These are phyloP conservation scores for Marasmius fiardii DNA, from an alignment of 1,284 basidiomycete genomes.

Conservation along the genomic window DNA sequence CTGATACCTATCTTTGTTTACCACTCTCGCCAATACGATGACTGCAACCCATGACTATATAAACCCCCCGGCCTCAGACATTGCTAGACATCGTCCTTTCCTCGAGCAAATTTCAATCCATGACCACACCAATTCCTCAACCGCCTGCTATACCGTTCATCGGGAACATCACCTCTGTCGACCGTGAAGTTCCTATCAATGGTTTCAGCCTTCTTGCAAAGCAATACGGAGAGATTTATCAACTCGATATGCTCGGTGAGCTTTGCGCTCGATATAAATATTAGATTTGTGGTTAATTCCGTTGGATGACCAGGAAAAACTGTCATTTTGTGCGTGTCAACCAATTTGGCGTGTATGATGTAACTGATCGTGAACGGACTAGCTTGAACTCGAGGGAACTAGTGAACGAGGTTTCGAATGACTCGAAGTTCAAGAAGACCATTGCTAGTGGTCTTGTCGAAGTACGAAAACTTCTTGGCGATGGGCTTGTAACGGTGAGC, in stretches of 20 bases:
- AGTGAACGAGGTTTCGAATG: conserved; percentile 41
- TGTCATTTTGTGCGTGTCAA: neutral
- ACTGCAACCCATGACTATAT: too few species aligned
- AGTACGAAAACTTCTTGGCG: conserved; percentile 39
- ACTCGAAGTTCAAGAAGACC: conserved; percentile 42
- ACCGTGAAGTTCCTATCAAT: conserved; percentile 35
- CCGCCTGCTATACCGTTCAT: conserved; percentile 42
- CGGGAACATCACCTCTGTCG: conserved; percentile 39
- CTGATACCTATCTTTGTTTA: too few species aligned
- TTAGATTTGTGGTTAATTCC: neutral
- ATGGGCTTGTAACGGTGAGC: conserved; percentile 42
- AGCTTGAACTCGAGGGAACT: conserved; percentile 35
- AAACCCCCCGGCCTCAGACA: too few species aligned
- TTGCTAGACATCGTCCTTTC: neutral
- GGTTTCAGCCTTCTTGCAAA: conserved; percentile 38
- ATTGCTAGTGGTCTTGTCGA: conserved; percentile 30
- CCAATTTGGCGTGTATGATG: neutral
- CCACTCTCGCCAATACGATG: too few species aligned
- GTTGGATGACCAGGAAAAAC: neutral
- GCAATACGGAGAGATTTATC: conserved; percentile 45
- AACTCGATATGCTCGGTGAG: conserved; percentile 37
- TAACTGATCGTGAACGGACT: conserved; percentile 27
- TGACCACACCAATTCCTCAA: conserved; percentile 26
- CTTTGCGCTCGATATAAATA: neutral
- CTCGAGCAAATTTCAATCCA: conserved; percentile 7